These are phyloP conservation scores for Rhodotorula diobovata DNA, from an alignment of 768 basidiomycete genomes.

Conservation along the genomic window DNA sequence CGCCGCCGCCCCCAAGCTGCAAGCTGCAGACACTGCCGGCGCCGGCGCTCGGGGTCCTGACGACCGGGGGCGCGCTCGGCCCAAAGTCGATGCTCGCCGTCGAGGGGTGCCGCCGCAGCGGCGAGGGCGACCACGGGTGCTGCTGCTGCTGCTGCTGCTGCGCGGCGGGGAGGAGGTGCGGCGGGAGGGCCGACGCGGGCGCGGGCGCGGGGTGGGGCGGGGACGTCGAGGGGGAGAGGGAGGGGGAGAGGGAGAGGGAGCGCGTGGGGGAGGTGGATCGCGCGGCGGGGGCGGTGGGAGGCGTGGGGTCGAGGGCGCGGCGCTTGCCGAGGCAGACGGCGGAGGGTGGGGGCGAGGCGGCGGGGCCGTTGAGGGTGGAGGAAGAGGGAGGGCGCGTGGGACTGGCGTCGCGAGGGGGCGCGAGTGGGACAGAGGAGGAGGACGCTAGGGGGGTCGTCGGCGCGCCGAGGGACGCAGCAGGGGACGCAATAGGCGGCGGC, in stretches of 20 bases:
- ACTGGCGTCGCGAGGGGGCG: too few species aligned
- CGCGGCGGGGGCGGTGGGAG: too few species aligned
- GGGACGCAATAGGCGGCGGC: constrained; percentile 45
- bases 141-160: background rate
- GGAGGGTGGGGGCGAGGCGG: background rate
- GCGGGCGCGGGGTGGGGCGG: background rate
- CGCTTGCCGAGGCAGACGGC: background rate
- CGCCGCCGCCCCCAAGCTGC: background rate
- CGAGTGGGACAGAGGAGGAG: too few species aligned
- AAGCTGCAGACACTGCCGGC: background rate
- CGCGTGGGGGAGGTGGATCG: too few species aligned
- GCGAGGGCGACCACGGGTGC: background rate
- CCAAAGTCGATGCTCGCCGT: constrained; percentile 7
- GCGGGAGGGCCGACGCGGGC: background rate
- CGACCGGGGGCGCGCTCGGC: background rate
- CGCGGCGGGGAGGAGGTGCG: background rate
- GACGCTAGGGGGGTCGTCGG: background rate
- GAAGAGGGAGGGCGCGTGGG: background rate
- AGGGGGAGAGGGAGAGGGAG: background rate
- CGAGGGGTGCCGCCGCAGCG: constrained; percentile 2
- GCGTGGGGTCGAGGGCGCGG: too few species aligned
- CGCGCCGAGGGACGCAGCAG: background rate
- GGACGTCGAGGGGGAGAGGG: background rate
- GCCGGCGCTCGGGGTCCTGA: background rate
- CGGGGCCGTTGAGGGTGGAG: too few species aligned